These are phyloP conservation scores for Penicillium digitatum DNA, from an alignment of 2,329 filamentous ascomycete species.

Conservation along the genomic window DNA sequence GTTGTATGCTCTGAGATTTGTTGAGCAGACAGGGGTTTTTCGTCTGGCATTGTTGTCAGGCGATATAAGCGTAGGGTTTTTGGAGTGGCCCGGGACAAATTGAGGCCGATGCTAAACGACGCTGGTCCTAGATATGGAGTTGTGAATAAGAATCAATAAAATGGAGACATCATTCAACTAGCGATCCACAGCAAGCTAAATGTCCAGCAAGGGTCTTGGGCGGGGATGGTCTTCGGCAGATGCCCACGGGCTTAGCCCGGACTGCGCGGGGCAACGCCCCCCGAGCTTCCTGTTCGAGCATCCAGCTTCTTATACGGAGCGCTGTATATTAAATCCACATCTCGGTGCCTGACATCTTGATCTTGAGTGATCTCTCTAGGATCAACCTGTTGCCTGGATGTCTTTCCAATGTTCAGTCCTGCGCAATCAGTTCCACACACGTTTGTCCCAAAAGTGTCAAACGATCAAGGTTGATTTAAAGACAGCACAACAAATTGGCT, in stretches of 20 bases:
- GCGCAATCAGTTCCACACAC: background rate
- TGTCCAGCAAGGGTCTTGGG: conserved; percentile 15
- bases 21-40: conserved; percentile 38
- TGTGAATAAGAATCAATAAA: background rate
- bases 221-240: conserved; percentile 10
- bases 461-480: background rate
- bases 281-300: background rate
- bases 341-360: background rate
- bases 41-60: conserved; percentile 24
- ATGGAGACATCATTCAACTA: background rate
- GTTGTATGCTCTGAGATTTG: conserved; percentile 51
- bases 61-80: background rate
- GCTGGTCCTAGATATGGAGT: background rate
- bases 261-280: conserved; percentile 4
- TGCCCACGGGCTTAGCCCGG: conserved; percentile 22
- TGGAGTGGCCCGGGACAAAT: background rate
- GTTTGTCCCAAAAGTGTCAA: background rate
- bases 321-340: background rate
- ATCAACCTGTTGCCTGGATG: background rate
- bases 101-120: background rate
- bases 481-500: background rate
- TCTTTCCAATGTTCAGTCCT: background rate
- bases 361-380: background rate
- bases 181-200: conserved; percentile 18
- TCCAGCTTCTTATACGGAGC: background rate